phyloP scores from a whole-genome alignment of 2,329 filamentous ascomycete species.

The Metarhizium brunneum region DNA sequence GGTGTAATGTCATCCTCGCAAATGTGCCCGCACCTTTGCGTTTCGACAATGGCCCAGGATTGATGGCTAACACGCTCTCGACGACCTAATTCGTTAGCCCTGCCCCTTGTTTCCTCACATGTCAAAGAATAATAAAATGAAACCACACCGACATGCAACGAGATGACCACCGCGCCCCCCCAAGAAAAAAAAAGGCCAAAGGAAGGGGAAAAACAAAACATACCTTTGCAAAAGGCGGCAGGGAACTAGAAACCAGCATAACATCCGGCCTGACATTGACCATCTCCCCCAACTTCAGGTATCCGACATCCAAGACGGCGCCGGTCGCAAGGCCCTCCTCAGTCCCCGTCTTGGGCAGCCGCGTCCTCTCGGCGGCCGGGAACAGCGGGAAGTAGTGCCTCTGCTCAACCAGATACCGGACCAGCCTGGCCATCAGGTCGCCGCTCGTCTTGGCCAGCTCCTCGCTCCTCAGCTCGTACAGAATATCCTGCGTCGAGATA shows the following conservation, averaged over 20 bases:
- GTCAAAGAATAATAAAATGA: too few species aligned
- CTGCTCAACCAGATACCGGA: slow-evolving; percentile 76
- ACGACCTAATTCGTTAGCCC: slow-evolving; percentile 55
- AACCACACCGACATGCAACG: too few species aligned
- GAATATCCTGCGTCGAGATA: slow-evolving; percentile 72
- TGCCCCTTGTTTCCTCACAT: neutral
- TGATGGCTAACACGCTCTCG: slow-evolving; percentile 81
- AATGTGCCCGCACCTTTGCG: slow-evolving; percentile 77
- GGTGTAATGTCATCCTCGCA: slow-evolving; percentile 67
- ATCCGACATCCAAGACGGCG: slow-evolving; percentile 72
- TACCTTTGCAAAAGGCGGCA: slow-evolving; percentile 86
- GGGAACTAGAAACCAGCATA: slow-evolving; percentile 68
- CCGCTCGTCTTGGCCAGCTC: slow-evolving; percentile 38
- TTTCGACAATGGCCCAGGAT: slow-evolving; percentile 82
- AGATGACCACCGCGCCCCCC: too few species aligned
- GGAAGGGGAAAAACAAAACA: slow-evolving; percentile 12
- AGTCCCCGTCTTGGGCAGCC: slow-evolving; percentile 55
- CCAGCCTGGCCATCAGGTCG: slow-evolving; percentile 63
- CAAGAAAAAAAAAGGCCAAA: neutral
- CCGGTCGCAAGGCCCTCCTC: slow-evolving; percentile 56
- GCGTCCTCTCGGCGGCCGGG: slow-evolving; percentile 63
- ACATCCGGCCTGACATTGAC: slow-evolving; percentile 78
- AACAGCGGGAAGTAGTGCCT: slow-evolving; percentile 86
- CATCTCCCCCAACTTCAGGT: slow-evolving; percentile 86
- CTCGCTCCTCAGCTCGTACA: slow-evolving; percentile 72